Percentiles rank a stretch among this genome's conserved stretches.
These are phyloP conservation scores for Oryza rufipogon DNA, from an alignment of 176 grass and related monocot genomes.

Conservation along the genomic window DNA sequence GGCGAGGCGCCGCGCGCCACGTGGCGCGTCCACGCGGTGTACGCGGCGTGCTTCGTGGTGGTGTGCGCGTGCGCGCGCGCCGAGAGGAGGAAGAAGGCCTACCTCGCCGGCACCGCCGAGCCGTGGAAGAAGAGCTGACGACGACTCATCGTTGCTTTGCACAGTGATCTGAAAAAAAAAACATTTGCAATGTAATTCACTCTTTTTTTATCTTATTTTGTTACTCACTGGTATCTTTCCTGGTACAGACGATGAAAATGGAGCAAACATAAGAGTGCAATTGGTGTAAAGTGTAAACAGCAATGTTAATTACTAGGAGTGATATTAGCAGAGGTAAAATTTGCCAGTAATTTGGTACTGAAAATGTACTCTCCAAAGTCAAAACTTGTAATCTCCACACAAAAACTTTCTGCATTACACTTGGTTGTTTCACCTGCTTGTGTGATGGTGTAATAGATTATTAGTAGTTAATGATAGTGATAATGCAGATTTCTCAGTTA, in stretches of 20 bases:
- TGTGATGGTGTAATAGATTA: neutral
- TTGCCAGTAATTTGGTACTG: neutral
- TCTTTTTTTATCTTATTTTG: neutral
- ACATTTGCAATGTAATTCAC: neutral
- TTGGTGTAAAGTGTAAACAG: neutral
- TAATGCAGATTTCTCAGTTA: neutral
- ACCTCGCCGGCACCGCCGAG: constrained; percentile 40
- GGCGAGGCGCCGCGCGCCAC: constrained; percentile 80
- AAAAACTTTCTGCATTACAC: neutral
- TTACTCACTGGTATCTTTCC: neutral
- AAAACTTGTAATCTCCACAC: neutral
- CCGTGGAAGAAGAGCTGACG: neutral
- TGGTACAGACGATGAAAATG: no score
- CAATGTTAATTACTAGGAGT: neutral
- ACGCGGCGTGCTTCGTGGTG: constrained; percentile 80
- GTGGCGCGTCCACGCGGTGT: constrained; percentile 90
- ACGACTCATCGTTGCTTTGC: no score
- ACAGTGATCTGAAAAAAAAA: neutral
- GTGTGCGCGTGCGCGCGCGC: constrained; percentile 81
- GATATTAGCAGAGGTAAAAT: neutral
- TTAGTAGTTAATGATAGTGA: neutral
- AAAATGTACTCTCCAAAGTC: neutral
- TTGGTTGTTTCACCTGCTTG: neutral
- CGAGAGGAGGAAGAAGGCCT: constrained; percentile 86
- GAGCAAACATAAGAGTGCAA: neutral